phyloP scores from a whole-genome alignment of 345 rosid species.

The Eucalyptus pauciflora region DNA sequence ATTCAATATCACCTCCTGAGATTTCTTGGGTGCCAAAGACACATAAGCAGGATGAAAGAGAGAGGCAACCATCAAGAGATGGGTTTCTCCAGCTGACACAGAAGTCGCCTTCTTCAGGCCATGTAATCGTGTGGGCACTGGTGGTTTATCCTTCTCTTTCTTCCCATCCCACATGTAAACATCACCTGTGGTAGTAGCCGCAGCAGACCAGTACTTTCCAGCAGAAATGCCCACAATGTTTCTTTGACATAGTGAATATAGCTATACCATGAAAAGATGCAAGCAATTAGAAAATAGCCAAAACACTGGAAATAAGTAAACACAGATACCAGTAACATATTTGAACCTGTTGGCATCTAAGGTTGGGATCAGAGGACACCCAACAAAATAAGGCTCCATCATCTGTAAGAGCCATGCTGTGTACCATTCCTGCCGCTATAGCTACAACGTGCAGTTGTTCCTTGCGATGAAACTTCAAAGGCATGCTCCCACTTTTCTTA shows the following conservation, averaged over 20 bases:
- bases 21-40: slow-evolving; percentile 12
- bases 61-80: slow-evolving; percentile 71
- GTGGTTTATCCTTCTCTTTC: slow-evolving; percentile 41
- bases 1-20: slow-evolving; percentile 15
- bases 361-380: slow-evolving; percentile 85
- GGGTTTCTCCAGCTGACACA: slow-evolving; percentile 93
- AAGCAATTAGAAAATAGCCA: background rate
- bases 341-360: slow-evolving; percentile 80
- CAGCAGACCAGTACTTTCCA: slow-evolving; percentile 92
- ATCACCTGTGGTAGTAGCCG: slow-evolving; percentile 79
- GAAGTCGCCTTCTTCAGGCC: slow-evolving; percentile 81
- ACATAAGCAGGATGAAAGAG: slow-evolving; percentile 72
- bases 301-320: background rate
- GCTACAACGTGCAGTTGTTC: slow-evolving; percentile 62
- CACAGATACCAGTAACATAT: background rate
- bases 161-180: slow-evolving; percentile 93
- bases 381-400: slow-evolving; percentile 93
- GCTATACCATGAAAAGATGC: slow-evolving; percentile 16
- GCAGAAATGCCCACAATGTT: slow-evolving; percentile 70
- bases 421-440: slow-evolving; percentile 89
- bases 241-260: slow-evolving; percentile 48
- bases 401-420: slow-evolving; percentile 82
- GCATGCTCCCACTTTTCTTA: slow-evolving; percentile 53
- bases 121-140: slow-evolving; percentile 55
- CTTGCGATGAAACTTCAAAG: slow-evolving; percentile 71